These are phyloP conservation scores for Erysimum cheiranthoides DNA, from an alignment of 345 rosid genomes.

Conservation along the genomic window DNA sequence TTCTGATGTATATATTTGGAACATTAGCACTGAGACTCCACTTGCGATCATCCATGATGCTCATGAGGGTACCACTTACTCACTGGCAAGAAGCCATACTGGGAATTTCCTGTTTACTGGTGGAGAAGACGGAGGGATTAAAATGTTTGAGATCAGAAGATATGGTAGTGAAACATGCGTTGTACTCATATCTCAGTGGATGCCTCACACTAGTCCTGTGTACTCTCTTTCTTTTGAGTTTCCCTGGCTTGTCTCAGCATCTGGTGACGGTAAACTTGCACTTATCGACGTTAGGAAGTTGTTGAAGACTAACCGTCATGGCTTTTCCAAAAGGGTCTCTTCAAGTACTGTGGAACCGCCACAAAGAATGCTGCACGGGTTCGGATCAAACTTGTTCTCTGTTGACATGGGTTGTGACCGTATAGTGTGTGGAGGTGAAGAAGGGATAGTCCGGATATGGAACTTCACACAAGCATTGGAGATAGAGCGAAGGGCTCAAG, in stretches of 20 bases:
- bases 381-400: slow-evolving; percentile 70
- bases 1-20: slow-evolving; percentile 87
- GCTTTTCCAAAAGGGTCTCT: slow-evolving; percentile 48
- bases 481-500: slow-evolving; percentile 65
- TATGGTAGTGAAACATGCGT: slow-evolving; percentile 31
- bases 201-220: slow-evolving; percentile 84
- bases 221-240: slow-evolving; percentile 87
- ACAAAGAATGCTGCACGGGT: slow-evolving; percentile 92
- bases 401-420: slow-evolving; percentile 87
- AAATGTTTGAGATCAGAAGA: slow-evolving; percentile 77
- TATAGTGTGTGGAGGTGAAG: slow-evolving; percentile 90
- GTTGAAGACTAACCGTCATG: slow-evolving; percentile 54
- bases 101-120: slow-evolving; percentile 90
- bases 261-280: slow-evolving; percentile 81
- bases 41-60: slow-evolving; percentile 59
- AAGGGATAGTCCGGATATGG: slow-evolving; percentile 85
- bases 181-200: slow-evolving; percentile 74
- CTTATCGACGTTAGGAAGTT: slow-evolving; percentile 82
- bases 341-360: slow-evolving; percentile 70
- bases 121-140: slow-evolving; percentile 90
- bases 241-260: slow-evolving; percentile 97
- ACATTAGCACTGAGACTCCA: slow-evolving; percentile 57
- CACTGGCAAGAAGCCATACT: slow-evolving; percentile 79
- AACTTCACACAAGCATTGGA: slow-evolving; percentile 86
- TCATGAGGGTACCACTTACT: slow-evolving; percentile 68